Evolutionary conservation across 2,329 filamentous ascomycete genomes (phyloP).

Genomic region (Fusarium praegraminearum): DNA sequence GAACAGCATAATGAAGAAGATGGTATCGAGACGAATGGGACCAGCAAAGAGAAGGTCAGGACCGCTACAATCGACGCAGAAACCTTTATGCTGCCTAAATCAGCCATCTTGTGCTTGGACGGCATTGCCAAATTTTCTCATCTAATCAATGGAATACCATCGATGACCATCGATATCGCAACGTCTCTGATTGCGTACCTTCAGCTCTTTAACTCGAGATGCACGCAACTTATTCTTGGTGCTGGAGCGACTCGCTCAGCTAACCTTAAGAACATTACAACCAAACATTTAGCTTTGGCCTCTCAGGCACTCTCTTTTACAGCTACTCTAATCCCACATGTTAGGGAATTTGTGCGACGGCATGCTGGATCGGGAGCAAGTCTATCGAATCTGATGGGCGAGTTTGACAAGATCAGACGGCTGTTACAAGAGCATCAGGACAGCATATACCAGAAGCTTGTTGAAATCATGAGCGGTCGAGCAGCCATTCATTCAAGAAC

Average conservation of each 20-base stretch:
- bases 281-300: conserved; percentile 91
- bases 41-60: conserved; percentile 72
- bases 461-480: conserved; percentile 89
- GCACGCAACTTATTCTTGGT: conserved; percentile 95
- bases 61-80: conserved; percentile 85
- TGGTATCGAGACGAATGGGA: conserved; percentile 60
- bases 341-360: conserved; percentile 90
- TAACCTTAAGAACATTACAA: conserved; percentile 95
- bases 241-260: conserved; percentile 91
- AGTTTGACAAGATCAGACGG: conserved; percentile 89
- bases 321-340: conserved; percentile 86
- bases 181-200: conserved; percentile 85
- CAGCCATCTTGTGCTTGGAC: conserved; percentile 82
- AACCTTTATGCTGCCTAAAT: conserved; percentile 86
- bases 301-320: conserved; percentile 91
- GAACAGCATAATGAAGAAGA: conserved; percentile 52
- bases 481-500: conserved; percentile 79
- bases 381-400: conserved; percentile 73
- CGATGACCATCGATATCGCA: conserved; percentile 87
- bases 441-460: conserved; percentile 90
- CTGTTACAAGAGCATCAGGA: conserved; percentile 90
- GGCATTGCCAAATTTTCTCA: conserved; percentile 87
- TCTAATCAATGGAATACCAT: conserved; percentile 86
- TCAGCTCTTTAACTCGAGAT: conserved; percentile 93
- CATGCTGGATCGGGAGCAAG: conserved; percentile 69